Percentiles rank a stretch among this genome's conserved stretches.
These are phyloP conservation scores for Poa annua DNA, from an alignment of 176 grass and related monocot species.

Conservation along the genomic window DNA sequence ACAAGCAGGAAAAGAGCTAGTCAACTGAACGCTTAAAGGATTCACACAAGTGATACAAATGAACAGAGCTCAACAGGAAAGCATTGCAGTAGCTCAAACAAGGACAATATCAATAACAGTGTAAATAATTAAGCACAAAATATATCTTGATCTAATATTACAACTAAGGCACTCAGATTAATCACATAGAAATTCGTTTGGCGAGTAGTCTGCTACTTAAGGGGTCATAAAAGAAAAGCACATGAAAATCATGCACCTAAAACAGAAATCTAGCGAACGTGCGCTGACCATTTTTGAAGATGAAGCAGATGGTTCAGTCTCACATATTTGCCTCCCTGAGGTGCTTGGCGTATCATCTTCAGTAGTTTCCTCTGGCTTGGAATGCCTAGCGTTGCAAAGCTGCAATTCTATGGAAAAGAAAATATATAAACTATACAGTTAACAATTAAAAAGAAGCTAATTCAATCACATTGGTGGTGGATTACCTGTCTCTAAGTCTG, in stretches of 20 bases:
- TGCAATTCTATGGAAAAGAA: conserved; percentile 67
- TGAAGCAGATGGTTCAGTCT: conserved; percentile 49
- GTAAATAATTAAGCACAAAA: conserved; percentile 28
- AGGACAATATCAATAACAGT: not conserved
- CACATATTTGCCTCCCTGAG: conserved; percentile 82
- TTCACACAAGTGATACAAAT: not conserved
- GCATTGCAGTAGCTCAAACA: conserved; percentile 1
- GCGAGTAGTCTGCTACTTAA: not conserved
- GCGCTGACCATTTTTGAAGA: conserved; percentile 63
- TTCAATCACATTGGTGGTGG: conserved; percentile 5
- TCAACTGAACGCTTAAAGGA: not conserved
- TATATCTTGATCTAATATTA: conserved; percentile 3
- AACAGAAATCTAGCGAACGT: conserved; percentile 26
- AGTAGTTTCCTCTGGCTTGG: conserved; percentile 60
- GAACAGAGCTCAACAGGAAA: conserved; percentile 1
- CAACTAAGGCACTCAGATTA: conserved; percentile 12
- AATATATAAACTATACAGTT: conserved; percentile 11
- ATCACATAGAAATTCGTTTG: not conserved
- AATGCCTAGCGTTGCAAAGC: conserved; percentile 80
- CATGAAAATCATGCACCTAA: conserved; percentile 16
- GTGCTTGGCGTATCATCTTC: conserved; percentile 94
- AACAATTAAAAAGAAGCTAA: conserved; percentile 20
- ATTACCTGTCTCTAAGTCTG: conserved; percentile 92
- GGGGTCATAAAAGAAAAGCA: conserved; percentile 20
- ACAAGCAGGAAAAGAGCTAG: not conserved